Base-by-base conservation (phyloP, 257 asterid species). In the Voacanga thouarsii region DNA sequence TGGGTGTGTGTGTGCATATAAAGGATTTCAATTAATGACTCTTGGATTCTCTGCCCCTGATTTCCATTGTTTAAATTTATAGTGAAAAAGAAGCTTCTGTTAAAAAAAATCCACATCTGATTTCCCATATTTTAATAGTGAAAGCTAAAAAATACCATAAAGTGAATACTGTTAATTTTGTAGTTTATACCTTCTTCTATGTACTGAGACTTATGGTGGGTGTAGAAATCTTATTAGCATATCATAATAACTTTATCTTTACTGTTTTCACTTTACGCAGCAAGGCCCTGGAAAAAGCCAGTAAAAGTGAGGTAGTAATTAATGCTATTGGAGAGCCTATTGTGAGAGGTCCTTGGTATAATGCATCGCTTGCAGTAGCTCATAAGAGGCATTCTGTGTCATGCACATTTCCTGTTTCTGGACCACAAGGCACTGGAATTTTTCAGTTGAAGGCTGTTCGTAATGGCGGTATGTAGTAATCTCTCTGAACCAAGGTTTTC, bases 331-430 rank as follows among this genome's bases (percentile, higher is more conserved):
- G 98, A 12, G 97, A 92, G 87, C 99, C 98, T 56, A 87, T 96
- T 80, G 92, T 78, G 60, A 88, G 95, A 83, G 99, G 99, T 39
- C 99, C 99, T 55, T 96, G 98, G 99, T 93, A 96, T 77, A 93
- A 96, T 78, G 98, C 99, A 68, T 92, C 99, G 18, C 93, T 96
- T 83, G 98, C 96, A 11, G 92, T 90, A 74, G 96, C 97, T 78
- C 99, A 93, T 87, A 82, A 88, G 78, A 94, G 99, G 70, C 92
- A 87, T 39, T 93, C 98, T 50, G 96, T 88, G 39, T 93, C 99
- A 1, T 93, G 99, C 88, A 83, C 99, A 26, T 93, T 96, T 82
- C 99, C 99, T 30, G 97, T 93, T 73, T 85, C 96, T 70, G 99
- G 97, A 71, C 99, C 99, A 12, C 97, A 83, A 76, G 99, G 97